Evolutionary conservation across 2,329 filamentous ascomycete genomes (phyloP), one percentile per base, ranked within the genome.

Genomic region (Diaporthe caulivora): DNA sequence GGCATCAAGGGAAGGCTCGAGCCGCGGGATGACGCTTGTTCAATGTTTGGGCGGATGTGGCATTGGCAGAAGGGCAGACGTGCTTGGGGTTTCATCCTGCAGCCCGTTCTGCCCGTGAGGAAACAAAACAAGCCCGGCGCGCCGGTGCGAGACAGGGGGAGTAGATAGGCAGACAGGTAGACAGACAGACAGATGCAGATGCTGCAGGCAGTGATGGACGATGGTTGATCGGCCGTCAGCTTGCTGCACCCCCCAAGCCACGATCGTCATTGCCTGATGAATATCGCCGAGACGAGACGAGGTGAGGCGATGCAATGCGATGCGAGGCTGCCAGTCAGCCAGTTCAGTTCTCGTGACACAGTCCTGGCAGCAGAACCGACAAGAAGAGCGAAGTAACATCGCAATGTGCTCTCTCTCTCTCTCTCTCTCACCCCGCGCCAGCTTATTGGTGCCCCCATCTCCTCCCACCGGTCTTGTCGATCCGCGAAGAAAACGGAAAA

Each of bases 391-490:
- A 37, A 40, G 54, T 40, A 58, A 58, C 54, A 58, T 58, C 31
- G 29, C 31, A 34, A 57, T 34, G 21, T n/a, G 21, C 53, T 37
- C 7, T 40, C 37, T n/a, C n/a, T n/a, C n/a, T n/a, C n/a, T 17
- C 42, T 11, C 42, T n/a, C 55, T 8, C 34, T 29, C 42, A 51
- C 60, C 29, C 18, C 60, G 60, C 29, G 29, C 21, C 60, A 6
- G 44, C 29, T 42, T 7, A 37, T 51, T 49, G 44, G 29, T 31
- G 31, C 21, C 47, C 47, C 62, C 21, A 17, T 29, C 44, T 37
- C 31, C 44, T 37, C 31, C 62, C 47, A 67, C 62, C 62, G 47
- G 62, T 67, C 47, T 53, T 67, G 62, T 67, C 62, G 62, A 67
- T 67, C 62, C 62, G n/a, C 5, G 62, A 53, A 21, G 58, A 51